A percentile compares a stretch with the other conserved stretches of the same genome.
These are phyloP conservation scores for Fagus sylvatica DNA, from an alignment of 306 rosid genomes.

Conservation along the genomic window DNA sequence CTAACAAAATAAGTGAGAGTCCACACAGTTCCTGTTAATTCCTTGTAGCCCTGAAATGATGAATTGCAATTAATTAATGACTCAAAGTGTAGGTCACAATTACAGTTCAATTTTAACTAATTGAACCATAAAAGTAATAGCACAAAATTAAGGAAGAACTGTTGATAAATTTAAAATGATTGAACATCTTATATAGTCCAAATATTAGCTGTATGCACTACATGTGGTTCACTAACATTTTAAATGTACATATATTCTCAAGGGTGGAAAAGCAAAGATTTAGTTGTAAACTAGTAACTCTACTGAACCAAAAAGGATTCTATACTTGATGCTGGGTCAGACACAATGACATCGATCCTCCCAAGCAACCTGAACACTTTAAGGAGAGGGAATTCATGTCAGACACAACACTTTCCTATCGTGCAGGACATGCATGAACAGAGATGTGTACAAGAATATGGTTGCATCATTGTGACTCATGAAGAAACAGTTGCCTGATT, in stretches of 20 bases:
- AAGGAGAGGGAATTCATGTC: neutral
- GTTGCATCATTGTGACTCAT: neutral
- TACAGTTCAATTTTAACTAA: constrained; percentile 9
- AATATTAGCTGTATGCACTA: constrained; percentile 10
- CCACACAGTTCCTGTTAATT: constrained; percentile 81
- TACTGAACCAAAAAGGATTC: constrained; percentile 12
- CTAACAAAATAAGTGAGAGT: constrained; percentile 66
- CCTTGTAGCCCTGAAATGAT: constrained; percentile 81
- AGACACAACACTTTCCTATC: neutral
- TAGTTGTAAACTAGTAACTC: constrained; percentile 11
- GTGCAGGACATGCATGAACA: neutral
- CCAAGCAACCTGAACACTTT: constrained; percentile 10
- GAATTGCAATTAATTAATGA: constrained; percentile 24
- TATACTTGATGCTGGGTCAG: neutral
- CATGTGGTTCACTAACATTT: constrained; percentile 1
- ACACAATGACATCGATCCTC: constrained; percentile 4
- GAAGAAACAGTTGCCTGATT: neutral
- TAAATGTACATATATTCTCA: neutral
- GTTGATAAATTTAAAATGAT: constrained; percentile 20
- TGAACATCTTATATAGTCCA: constrained; percentile 13
- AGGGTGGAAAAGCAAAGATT: neutral
- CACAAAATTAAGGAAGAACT: constrained; percentile 11
- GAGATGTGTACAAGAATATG: neutral
- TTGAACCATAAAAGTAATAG: neutral
- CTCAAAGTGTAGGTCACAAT: neutral